phyloP scores from a whole-genome alignment of 2,329 filamentous ascomycete species.

The Cordyceps fumosorosea region DNA sequence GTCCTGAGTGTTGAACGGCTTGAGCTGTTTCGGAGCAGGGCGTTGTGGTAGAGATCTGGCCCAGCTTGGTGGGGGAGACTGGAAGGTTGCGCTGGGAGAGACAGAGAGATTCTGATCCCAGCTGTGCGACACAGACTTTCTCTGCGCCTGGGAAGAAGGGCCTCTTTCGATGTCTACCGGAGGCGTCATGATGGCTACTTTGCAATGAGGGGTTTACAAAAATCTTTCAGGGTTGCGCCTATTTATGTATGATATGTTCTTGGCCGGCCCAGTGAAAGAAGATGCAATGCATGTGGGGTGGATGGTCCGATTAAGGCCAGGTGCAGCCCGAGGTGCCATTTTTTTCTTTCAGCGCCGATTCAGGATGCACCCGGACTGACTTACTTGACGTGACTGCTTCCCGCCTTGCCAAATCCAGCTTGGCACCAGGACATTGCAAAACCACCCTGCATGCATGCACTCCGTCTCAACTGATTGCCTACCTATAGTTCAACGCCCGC shows the following conservation, averaged over 20 bases:
- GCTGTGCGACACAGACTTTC: conserved; percentile 46
- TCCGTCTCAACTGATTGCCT: background rate
- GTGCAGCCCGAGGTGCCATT: background rate
- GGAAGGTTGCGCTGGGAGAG: conserved; percentile 69
- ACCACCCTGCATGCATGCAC: background rate
- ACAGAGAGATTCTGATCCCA: conserved; percentile 57
- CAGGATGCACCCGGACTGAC: background rate
- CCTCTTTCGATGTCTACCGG: conserved; percentile 41
- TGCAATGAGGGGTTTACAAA: background rate
- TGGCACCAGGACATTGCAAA: background rate
- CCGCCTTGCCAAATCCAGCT: conserved; percentile 1
- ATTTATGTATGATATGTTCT: conserved; percentile 6
- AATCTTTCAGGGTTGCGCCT: conserved; percentile 4
- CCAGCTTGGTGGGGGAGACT: conserved; percentile 64
- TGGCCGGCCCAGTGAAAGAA: conserved; percentile 8
- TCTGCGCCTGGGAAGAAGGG: conserved; percentile 27
- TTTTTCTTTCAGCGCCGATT: background rate
- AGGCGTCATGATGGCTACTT: conserved; percentile 31
- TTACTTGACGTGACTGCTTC: background rate
- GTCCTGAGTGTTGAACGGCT: conserved; percentile 92
- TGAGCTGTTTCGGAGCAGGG: conserved; percentile 64
- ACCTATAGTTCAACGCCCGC: background rate
- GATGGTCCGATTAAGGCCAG: conserved; percentile 6
- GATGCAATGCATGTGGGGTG: conserved; percentile 11
- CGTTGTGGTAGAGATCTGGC: conserved; percentile 34